phyloP scores from a whole-genome alignment of 352 stramenopile genomes.

The Pythium volutum region DNA sequence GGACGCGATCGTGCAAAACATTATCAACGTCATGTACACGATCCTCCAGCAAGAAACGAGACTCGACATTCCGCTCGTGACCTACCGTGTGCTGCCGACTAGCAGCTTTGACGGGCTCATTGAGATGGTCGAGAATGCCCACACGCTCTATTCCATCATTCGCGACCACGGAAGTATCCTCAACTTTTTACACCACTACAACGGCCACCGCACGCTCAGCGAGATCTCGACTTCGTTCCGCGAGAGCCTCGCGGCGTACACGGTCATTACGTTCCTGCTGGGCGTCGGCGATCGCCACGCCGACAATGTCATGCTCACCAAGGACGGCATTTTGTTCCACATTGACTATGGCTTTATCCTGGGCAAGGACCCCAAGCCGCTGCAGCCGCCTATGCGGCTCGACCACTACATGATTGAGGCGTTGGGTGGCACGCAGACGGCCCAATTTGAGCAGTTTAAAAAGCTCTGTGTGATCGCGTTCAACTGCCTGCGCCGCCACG shows the following conservation, averaged over 20 bases:
- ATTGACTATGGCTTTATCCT: slow-evolving; percentile 99
- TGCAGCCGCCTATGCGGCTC: slow-evolving; percentile 97
- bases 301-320: slow-evolving; percentile 99
- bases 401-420: slow-evolving; percentile 91
- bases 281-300: slow-evolving; percentile 98
- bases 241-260: slow-evolving; percentile 97
- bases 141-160: slow-evolving; percentile 86
- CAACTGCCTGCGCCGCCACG: slow-evolving; percentile 81
- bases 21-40: slow-evolving; percentile 89
- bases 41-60: slow-evolving; percentile 84
- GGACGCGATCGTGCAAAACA: slow-evolving; percentile 84
- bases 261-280: slow-evolving; percentile 99
- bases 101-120: slow-evolving; percentile 84
- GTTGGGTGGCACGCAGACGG: slow-evolving; percentile 71
- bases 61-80: slow-evolving; percentile 77
- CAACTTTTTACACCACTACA: slow-evolving; percentile 85
- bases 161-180: slow-evolving; percentile 78
- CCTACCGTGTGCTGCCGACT: slow-evolving; percentile 82
- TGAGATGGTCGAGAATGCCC: slow-evolving; percentile 84
- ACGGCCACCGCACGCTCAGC: slow-evolving; percentile 78
- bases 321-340: slow-evolving; percentile 97
- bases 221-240: slow-evolving; percentile 84
- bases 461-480: slow-evolving; percentile 85
- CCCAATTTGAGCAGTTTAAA: slow-evolving; percentile 85
- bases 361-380: slow-evolving; percentile 97